phyloP scores from a whole-genome alignment of 2,329 filamentous ascomycete species.

The Fusarium sp. region DNA sequence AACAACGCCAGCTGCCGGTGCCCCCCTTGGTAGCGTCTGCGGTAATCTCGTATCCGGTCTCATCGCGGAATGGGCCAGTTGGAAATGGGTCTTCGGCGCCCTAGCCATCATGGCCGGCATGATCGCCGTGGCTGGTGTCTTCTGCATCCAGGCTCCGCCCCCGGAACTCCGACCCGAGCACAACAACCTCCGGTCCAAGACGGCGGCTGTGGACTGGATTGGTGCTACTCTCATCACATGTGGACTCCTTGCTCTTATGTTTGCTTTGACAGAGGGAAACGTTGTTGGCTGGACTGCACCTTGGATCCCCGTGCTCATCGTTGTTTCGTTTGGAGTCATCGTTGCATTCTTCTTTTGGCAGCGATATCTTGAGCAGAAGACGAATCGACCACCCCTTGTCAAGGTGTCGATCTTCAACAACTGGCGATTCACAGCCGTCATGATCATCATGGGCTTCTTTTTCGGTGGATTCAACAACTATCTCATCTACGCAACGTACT shows the following conservation, averaged over 20 bases:
- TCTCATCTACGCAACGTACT: slow-evolving; percentile 74
- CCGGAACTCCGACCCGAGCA: slow-evolving; percentile 38
- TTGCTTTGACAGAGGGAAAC: slow-evolving; percentile 75
- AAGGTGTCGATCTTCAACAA: slow-evolving; percentile 72
- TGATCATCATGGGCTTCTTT: slow-evolving; percentile 73
- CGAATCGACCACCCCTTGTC: slow-evolving; percentile 64
- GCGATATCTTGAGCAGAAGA: slow-evolving; percentile 50
- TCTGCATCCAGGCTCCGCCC: slow-evolving; percentile 67
- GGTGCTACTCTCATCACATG: slow-evolving; percentile 70
- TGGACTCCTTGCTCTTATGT: slow-evolving; percentile 69
- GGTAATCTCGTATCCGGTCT: slow-evolving; percentile 73
- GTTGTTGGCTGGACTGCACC: slow-evolving; percentile 72
- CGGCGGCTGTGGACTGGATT: slow-evolving; percentile 69
- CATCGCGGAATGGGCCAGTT: slow-evolving; percentile 68
- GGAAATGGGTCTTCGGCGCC: slow-evolving; percentile 75
- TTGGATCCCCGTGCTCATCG: slow-evolving; percentile 69
- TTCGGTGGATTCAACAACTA: slow-evolving; percentile 75
- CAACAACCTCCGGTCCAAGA: slow-evolving; percentile 47
- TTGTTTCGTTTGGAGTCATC: slow-evolving; percentile 65
- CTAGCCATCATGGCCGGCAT: slow-evolving; percentile 67
- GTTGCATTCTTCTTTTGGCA: slow-evolving; percentile 69
- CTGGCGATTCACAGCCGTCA: slow-evolving; percentile 67
- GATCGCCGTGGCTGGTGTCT: slow-evolving; percentile 64
- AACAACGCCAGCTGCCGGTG: slow-evolving; percentile 61
- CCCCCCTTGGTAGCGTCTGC: slow-evolving; percentile 70